Conservation (phyloP, 2,329 filamentous ascomycete species). For the Penicillium sp. region DNA sequence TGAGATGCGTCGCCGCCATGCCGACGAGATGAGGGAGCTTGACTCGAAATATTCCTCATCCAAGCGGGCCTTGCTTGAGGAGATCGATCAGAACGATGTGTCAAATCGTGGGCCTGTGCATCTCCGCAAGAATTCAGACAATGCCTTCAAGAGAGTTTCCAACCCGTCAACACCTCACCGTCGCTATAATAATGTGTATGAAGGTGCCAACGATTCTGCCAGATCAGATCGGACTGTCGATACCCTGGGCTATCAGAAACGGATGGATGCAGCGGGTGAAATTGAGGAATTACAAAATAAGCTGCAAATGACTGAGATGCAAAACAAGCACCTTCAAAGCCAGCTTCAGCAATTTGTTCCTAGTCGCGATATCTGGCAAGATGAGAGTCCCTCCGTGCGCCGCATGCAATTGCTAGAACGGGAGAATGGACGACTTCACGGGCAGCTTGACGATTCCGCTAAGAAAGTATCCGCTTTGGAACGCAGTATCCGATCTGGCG, state of each 20-base stretch:
- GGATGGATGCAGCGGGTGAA: slow-evolving; percentile 85
- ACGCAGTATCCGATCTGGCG: slow-evolving; percentile 76
- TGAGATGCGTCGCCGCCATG: slow-evolving; percentile 68
- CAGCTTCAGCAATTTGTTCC: slow-evolving; percentile 69
- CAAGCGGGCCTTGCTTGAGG: slow-evolving; percentile 72
- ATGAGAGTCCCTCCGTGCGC: slow-evolving; percentile 71
- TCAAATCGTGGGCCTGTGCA: slow-evolving; percentile 71
- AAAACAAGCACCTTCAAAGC: slow-evolving; percentile 84
- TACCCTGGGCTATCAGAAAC: slow-evolving; percentile 74
- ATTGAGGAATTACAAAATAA: slow-evolving; percentile 91
- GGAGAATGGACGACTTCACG: slow-evolving; percentile 84
- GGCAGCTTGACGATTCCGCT: slow-evolving; percentile 87
- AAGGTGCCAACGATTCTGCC: slow-evolving; percentile 63
- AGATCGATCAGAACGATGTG: slow-evolving; percentile 78
- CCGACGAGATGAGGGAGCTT: slow-evolving; percentile 63
- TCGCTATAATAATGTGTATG: slow-evolving; percentile 57
- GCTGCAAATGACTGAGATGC: slow-evolving; percentile 88
- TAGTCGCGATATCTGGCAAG: slow-evolving; percentile 55
- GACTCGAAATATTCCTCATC: slow-evolving; percentile 57
- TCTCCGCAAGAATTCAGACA: slow-evolving; percentile 55
- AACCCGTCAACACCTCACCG: slow-evolving; percentile 73
- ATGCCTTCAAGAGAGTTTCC: slow-evolving; percentile 56
- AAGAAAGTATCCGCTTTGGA: slow-evolving; percentile 89
- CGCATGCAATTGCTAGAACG: slow-evolving; percentile 88
- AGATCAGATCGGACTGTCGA: slow-evolving; percentile 82